These are phyloP conservation scores for Fusarium sp. DNA, from an alignment of 2,329 filamentous ascomycete genomes.

Conservation along the genomic window DNA sequence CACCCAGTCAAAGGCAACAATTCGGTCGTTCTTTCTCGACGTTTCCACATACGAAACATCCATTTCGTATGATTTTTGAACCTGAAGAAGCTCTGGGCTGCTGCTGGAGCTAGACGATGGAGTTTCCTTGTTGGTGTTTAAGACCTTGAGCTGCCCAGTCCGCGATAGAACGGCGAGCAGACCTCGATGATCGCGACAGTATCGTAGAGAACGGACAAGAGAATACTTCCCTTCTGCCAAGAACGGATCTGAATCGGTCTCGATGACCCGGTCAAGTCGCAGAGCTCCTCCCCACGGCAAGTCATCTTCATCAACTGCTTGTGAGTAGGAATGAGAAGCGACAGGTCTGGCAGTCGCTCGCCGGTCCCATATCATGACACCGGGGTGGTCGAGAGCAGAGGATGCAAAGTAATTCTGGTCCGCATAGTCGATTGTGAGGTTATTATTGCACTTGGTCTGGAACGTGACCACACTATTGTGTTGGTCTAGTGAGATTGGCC, in stretches of 20 bases:
- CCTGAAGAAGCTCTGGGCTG: constrained; percentile 72
- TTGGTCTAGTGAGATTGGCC: constrained; percentile 56
- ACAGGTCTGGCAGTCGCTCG: constrained; percentile 70
- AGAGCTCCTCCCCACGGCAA: constrained; percentile 75
- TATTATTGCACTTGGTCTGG: constrained; percentile 78
- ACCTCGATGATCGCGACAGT: constrained; percentile 74
- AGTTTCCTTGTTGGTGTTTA: constrained; percentile 72
- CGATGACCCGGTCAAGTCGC: constrained; percentile 70
- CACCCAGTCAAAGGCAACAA: constrained; percentile 79
- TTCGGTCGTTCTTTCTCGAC: constrained; percentile 70
- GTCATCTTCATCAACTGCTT: constrained; percentile 73
- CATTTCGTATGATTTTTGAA: constrained; percentile 73
- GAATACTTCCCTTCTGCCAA: constrained; percentile 70
- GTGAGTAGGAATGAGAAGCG: constrained; percentile 69
- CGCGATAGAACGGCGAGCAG: constrained; percentile 74
- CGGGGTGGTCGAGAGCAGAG: constrained; percentile 81
- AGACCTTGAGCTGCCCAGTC: constrained; percentile 74
- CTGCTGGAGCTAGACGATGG: constrained; percentile 62
- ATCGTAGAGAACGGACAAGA: constrained; percentile 74
- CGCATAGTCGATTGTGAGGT: constrained; percentile 82
- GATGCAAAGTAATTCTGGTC: constrained; percentile 90
- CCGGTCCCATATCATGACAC: constrained; percentile 84
- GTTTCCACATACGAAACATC: constrained; percentile 71
- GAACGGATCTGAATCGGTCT: constrained; percentile 67
- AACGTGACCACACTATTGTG: constrained; percentile 69